A percentile compares a stretch with the other conserved stretches of the same genome.
These are phyloP conservation scores for Seminavis robusta DNA, from an alignment of 108 stramenopile genomes.

Conservation along the genomic window DNA sequence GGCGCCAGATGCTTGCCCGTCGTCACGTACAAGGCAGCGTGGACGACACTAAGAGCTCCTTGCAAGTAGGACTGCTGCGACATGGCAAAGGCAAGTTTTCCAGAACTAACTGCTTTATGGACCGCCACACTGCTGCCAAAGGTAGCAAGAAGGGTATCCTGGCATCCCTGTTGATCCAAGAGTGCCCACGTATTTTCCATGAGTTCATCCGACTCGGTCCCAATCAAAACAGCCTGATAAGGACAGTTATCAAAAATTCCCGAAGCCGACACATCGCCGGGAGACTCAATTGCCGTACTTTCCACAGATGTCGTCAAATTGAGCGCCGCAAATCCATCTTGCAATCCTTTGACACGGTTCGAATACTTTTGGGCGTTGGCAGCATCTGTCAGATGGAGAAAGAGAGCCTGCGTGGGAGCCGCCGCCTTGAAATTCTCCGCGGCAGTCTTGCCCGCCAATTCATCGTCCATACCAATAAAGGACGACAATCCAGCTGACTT, in stretches of 20 bases:
- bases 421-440: too few relatives aligned
- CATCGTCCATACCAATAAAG: slow-evolving; percentile 3
- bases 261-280: not conserved
- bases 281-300: not conserved
- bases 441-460: slow-evolving; percentile 8
- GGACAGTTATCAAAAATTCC: not conserved
- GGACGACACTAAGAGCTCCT: slow-evolving; percentile 9
- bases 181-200: not conserved
- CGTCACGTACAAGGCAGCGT: slow-evolving; percentile 25
- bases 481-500: not conserved
- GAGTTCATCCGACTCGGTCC: not conserved
- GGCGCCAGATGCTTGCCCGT: slow-evolving; percentile 2
- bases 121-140: not conserved
- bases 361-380: too few relatives aligned
- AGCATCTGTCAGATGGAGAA: too few relatives aligned
- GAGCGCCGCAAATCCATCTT: too few relatives aligned
- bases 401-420: too few relatives aligned
- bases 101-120: slow-evolving; percentile 3
- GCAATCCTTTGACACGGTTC: too few relatives aligned
- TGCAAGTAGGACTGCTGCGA: slow-evolving; percentile 16
- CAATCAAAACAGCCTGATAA: not conserved
- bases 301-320: not conserved
- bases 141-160: not conserved
- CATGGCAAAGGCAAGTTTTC: slow-evolving; percentile 17
- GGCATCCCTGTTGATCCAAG: too few relatives aligned